Evolutionary conservation across 2,329 filamentous ascomycete species (phyloP), one percentile per base, ranked within the genome.

Genomic region (Botrytis deweyae): DNA sequence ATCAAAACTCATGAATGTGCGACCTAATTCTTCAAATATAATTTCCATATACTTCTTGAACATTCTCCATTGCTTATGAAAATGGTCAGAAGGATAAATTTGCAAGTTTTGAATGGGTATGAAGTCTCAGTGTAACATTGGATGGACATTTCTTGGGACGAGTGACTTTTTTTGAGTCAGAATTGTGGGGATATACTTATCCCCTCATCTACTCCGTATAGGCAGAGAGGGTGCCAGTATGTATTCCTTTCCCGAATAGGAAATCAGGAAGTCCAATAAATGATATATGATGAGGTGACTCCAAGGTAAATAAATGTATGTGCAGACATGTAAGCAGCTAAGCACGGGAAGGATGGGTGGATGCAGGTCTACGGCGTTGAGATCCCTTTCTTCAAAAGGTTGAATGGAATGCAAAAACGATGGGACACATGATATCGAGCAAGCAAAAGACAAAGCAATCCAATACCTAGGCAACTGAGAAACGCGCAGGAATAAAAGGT

Each of bases 141-240:
- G 55, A 61, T 46, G 42, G 33, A n/a, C 22, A 70, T 42, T 58
- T 58, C 66, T 58, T 58, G 49, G 66, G 66, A 68, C 66, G 49
- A 58, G 66, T 68, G 66, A 68, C 66, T 67, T 20, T 68, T 58
- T 68, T 58, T 42, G 66, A 68, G 66, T 68, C 66, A 62, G 40
- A 70, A 62, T 62, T 70, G 68, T 70, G 68, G 68, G 40, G 68
- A 62, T 52, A 58, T 42, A 58, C 66, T 58, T 58, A 58, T 68
- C 66, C 29, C 25, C 36, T 68, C 66, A 68, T 68, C 25, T 33
- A n/a, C n/a, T n/a, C n/a, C n/a, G n/a, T n/a, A 38, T 58, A 68
- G 66, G 49, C 6, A 38, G 22, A 62, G 44, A 33, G 63, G 25
- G 22, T 70, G 33, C 29, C 33, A 14, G 55, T 70, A 62, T 59